Conservation (phyloP, 169 alveolate genomes). For the Plasmodium coatneyi region DNA sequence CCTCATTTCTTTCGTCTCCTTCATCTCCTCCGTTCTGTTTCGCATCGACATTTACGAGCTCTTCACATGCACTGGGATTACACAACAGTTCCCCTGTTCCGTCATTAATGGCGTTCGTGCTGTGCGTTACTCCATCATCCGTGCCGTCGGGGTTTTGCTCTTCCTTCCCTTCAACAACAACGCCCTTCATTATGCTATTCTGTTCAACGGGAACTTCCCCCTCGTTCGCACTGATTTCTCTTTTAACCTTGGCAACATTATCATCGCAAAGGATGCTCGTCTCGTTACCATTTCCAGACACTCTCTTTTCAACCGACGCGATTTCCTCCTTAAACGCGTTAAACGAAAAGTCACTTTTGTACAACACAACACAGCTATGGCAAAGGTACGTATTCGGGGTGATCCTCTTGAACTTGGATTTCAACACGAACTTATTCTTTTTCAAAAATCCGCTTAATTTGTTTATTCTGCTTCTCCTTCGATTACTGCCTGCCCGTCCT, state of each 20-base stretch:
- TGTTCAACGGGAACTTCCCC: background rate
- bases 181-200: background rate
- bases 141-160: background rate
- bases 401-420: constrained; percentile 55
- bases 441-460: constrained; percentile 44
- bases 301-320: background rate
- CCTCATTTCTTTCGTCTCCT: background rate
- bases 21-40: background rate
- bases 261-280: background rate
- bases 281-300: background rate
- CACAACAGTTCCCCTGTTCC: background rate
- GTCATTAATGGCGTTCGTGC: background rate
- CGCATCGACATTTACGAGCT: background rate
- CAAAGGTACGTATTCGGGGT: constrained; percentile 48
- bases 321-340: constrained; percentile 9
- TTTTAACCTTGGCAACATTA: background rate
- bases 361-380: constrained; percentile 29
- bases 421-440: constrained; percentile 20
- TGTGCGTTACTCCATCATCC: background rate
- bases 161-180: background rate
- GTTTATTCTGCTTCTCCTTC: constrained; percentile 19
- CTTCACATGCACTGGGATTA: background rate
- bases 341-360: constrained; percentile 42
- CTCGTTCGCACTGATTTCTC: background rate
- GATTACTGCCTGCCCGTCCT: background rate